Evolutionary conservation across 2,329 filamentous ascomycete species (phyloP).

Genomic region (Aspergillus tubingensis): DNA sequence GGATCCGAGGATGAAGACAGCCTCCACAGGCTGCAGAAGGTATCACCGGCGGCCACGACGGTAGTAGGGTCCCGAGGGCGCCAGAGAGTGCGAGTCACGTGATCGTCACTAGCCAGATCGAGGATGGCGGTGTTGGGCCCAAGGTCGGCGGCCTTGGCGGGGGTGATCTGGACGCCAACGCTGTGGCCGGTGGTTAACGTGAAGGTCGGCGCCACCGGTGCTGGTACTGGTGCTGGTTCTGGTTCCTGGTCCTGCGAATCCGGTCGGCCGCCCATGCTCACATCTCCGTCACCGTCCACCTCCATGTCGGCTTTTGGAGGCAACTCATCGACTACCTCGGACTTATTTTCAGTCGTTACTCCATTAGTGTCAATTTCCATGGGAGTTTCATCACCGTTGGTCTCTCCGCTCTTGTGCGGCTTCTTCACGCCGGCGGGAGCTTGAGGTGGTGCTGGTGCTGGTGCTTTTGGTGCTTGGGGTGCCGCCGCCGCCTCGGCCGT

Average conservation of each 20-base stretch:
- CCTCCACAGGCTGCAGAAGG: conserved; percentile 50
- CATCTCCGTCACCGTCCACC: conserved; percentile 48
- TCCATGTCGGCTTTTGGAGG: conserved; percentile 26
- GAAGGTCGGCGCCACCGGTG: conserved; percentile 33
- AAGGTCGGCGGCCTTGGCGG: conserved; percentile 52
- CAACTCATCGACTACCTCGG: conserved; percentile 21
- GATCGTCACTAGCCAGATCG: conserved; percentile 36
- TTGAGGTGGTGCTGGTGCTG: conserved; percentile 25
- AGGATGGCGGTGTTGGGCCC: conserved; percentile 47
- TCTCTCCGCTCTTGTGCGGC: conserved; percentile 37
- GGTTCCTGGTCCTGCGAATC: conserved; percentile 34
- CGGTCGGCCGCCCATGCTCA: conserved; percentile 40
- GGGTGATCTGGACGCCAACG: conserved; percentile 50
- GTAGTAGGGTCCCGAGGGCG: conserved; percentile 47
- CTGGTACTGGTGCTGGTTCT: conserved; percentile 30
- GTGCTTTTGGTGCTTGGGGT: conserved; percentile 11
- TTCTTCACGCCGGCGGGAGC: conserved; percentile 31
- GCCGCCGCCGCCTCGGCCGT: conserved; percentile 3
- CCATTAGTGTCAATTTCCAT: conserved; percentile 48
- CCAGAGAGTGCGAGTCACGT: conserved; percentile 48
- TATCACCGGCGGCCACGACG: conserved; percentile 46
- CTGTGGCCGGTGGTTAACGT: conserved; percentile 49
- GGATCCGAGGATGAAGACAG: conserved; percentile 34
- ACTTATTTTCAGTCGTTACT: conserved; percentile 30
- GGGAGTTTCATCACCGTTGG: conserved; percentile 36